Evolutionary conservation across 2,329 filamentous ascomycete species (phyloP).

Genomic region (Fusarium oligoseptatum): DNA sequence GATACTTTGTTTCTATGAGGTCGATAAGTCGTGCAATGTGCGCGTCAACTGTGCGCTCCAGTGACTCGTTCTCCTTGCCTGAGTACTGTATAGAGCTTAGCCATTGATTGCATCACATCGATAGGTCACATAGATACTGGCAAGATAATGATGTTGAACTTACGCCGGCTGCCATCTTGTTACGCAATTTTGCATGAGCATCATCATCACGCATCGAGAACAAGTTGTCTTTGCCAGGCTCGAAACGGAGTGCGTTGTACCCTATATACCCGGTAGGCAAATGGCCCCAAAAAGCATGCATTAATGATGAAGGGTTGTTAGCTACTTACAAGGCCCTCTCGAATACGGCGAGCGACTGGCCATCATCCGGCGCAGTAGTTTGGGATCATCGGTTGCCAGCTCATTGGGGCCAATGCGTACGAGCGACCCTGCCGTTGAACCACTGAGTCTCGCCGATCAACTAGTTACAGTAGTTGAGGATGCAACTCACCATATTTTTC

Average conservation of each 20-base stretch:
- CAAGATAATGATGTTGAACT: conserved; percentile 17
- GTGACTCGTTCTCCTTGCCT: conserved; percentile 64
- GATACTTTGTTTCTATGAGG: conserved; percentile 61
- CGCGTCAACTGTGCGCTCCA: conserved; percentile 64
- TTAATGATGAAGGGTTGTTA: neutral
- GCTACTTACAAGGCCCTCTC: conserved; percentile 45
- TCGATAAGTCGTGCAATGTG: conserved; percentile 60
- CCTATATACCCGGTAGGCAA: conserved; percentile 34
- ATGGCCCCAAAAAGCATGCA: neutral
- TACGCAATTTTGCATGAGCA: conserved; percentile 57
- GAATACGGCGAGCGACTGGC: conserved; percentile 50
- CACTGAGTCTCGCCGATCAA: conserved; percentile 3
- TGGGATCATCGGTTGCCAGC: conserved; percentile 52
- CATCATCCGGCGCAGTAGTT: conserved; percentile 51
- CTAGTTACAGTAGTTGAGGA: neutral
- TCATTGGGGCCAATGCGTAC: conserved; percentile 54
- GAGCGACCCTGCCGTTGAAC: conserved; percentile 45
- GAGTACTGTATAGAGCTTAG: conserved; percentile 55
- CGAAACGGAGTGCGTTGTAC: conserved; percentile 56
- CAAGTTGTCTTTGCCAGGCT: conserved; percentile 50
- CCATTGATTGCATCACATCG: neutral
- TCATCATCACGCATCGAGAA: conserved; percentile 52
- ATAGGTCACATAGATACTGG: neutral
- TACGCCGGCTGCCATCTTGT: conserved; percentile 62
- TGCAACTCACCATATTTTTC: conserved; percentile 46